Percentiles rank a stretch among this genome's conserved stretches.
phyloP scores from a whole-genome alignment of 352 stramenopile genomes.

The Lagenidium giganteum region DNA sequence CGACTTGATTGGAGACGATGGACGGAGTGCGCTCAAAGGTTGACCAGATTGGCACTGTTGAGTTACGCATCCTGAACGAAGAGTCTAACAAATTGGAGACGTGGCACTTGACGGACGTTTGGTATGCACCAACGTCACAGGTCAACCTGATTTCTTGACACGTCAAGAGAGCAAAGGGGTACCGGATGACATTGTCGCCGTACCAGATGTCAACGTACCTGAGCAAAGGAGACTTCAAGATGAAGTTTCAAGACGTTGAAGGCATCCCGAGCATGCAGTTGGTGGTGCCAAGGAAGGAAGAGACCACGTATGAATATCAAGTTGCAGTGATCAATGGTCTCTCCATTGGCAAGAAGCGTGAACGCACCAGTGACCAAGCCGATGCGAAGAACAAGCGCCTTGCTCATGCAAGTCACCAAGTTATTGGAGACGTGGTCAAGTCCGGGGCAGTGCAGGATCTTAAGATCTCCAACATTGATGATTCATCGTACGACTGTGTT shows the following conservation, averaged over 20 bases:
- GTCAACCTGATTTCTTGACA: neutral
- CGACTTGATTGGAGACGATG: neutral
- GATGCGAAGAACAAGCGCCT: conserved; percentile 1
- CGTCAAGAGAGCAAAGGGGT: neutral
- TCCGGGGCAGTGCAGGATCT: neutral
- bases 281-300: too few relatives aligned
- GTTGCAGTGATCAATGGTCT: too few relatives aligned
- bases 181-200: too few relatives aligned
- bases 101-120: too few relatives aligned
- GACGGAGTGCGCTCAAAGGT: neutral
- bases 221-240: neutral
- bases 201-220: neutral
- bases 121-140: too few relatives aligned
- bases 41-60: neutral
- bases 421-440: neutral
- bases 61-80: neutral
- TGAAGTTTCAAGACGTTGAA: neutral
- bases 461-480: conserved; percentile 8
- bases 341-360: conserved; percentile 1
- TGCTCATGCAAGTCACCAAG: neutral
- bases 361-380: neutral
- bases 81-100: too few relatives aligned
- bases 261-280: too few relatives aligned
- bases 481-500: conserved; percentile 3
- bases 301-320: too few relatives aligned